Evolutionary conservation across 768 basidiomycete species (phyloP).

Genomic region (Erythrobasidium yunnanense): DNA sequence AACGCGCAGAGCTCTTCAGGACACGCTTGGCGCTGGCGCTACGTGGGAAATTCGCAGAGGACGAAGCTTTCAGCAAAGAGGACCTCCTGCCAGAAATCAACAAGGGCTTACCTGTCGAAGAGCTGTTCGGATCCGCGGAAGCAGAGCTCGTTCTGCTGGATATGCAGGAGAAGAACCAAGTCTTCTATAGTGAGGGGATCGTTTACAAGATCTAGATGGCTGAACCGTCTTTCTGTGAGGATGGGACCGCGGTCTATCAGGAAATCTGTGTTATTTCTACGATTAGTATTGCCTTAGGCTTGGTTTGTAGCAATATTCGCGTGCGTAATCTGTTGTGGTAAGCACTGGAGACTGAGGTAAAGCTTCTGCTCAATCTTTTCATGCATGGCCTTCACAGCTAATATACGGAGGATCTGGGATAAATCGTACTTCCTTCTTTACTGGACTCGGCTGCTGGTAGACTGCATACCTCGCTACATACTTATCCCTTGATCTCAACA

Average conservation of each 20-base stretch:
- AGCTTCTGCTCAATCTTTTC: too few species aligned
- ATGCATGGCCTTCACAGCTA: too few species aligned
- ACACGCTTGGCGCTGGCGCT: slow-evolving; percentile 62
- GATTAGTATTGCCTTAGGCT: too few species aligned
- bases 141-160: slow-evolving; percentile 58
- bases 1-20: slow-evolving; percentile 65
- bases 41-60: slow-evolving; percentile 56
- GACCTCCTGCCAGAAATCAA: slow-evolving; percentile 67
- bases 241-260: too few species aligned
- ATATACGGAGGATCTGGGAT: too few species aligned
- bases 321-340: too few species aligned
- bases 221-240: too few species aligned
- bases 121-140: slow-evolving; percentile 69
- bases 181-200: slow-evolving; percentile 78
- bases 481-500: neutral
- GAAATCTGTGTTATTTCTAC: too few species aligned
- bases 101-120: slow-evolving; percentile 55
- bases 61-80: slow-evolving; percentile 62
- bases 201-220: slow-evolving; percentile 68
- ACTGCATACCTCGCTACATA: neutral
- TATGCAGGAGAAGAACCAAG: slow-evolving; percentile 66
- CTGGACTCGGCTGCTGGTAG: too few species aligned
- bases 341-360: too few species aligned
- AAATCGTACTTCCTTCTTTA: too few species aligned
- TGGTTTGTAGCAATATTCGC: too few species aligned